phyloP scores from a whole-genome alignment of 176 grass and related monocot genomes.

The Oryza meyeriana region DNA sequence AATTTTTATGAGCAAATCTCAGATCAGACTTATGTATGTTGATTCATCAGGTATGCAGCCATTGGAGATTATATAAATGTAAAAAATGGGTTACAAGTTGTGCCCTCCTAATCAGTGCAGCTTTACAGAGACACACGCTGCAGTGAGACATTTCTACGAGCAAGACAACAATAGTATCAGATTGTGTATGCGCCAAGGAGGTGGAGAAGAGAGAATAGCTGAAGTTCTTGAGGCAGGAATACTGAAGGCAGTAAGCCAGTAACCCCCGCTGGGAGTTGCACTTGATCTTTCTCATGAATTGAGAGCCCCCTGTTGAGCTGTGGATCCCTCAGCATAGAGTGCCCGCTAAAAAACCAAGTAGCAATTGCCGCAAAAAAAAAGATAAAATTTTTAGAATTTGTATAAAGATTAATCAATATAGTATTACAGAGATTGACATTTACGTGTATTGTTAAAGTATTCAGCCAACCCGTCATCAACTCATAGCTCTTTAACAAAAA shows the following conservation, averaged over 20 bases:
- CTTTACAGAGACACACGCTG: not conserved
- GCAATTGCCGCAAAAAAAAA: not conserved
- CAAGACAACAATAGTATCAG: not conserved
- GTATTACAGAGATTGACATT: too few relatives aligned
- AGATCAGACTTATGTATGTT: too few relatives aligned
- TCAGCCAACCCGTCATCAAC: too few relatives aligned
- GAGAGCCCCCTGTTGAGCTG: slow-evolving; percentile 69
- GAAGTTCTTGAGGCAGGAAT: slow-evolving; percentile 50
- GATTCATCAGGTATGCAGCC: too few relatives aligned
- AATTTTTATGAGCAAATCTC: too few relatives aligned
- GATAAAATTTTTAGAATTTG: too few relatives aligned
- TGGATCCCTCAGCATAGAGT: slow-evolving; percentile 66
- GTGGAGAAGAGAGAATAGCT: slow-evolving; percentile 23
- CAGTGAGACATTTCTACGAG: not conserved
- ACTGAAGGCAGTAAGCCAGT: slow-evolving; percentile 40
- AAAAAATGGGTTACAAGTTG: too few relatives aligned
- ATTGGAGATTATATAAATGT: too few relatives aligned
- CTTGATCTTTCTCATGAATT: slow-evolving; percentile 65
- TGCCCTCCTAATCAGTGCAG: too few relatives aligned
- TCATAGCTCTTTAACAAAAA: too few relatives aligned
- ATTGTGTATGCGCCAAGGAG: not conserved
- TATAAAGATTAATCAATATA: too few relatives aligned
- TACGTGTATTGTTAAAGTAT: too few relatives aligned
- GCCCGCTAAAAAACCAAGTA: slow-evolving; percentile 39
- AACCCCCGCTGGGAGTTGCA: slow-evolving; percentile 59